Evolutionary conservation across 2,329 filamentous ascomycete species (phyloP), one percentile per base, ranked within the genome.

Genomic region (Endothia cerciana): DNA sequence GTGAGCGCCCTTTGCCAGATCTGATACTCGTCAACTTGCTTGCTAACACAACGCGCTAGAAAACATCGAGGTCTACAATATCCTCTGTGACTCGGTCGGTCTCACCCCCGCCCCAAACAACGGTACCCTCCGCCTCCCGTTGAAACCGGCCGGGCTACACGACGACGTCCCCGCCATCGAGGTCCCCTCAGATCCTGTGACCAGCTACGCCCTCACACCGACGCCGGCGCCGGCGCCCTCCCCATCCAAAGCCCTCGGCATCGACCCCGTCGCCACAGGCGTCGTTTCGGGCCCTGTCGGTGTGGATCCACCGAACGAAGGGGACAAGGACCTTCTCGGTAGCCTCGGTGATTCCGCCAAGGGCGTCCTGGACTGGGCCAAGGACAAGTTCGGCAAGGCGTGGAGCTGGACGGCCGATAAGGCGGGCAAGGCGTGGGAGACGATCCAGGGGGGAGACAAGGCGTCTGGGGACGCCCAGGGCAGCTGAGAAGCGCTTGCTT

Each of bases 31-130:
- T 36, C 11, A 51, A 30, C 17, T 13, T 58, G 22, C 41, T 36
- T 57, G 41, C 41, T 67, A 22, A 41, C 28, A 74, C 69, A 62
- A 72, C 30, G 38, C 4, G 25, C 11, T 11, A 94, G 91, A 97
- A 86, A 98, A 98, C 70, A 94, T 88, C 66, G 91, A 97, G 73
- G 91, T 98, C 10, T 98, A 98, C 79, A 97, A 97, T 73, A 92
- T 98, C 69, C 79, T 98, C 55, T 97, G 94, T 75, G 94, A 97
- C 77, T 94, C 92, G 0, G 79, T 98, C 33, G 89, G 90, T 15
- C 80, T 98, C 65, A 76, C 74, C 3, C 91, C 93, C 0, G 83
- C 84, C 63, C 87, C 91, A 0, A 97, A 97, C 75, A 98, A 98
- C 74, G 94, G 94, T 60, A 97, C 93, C 0, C 79, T 97, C 6